A percentile compares a stretch with the other conserved stretches of the same genome.
These are phyloP conservation scores for Neurospora sp. DNA, from an alignment of 495 filamentous ascomycete species.

Conservation along the genomic window DNA sequence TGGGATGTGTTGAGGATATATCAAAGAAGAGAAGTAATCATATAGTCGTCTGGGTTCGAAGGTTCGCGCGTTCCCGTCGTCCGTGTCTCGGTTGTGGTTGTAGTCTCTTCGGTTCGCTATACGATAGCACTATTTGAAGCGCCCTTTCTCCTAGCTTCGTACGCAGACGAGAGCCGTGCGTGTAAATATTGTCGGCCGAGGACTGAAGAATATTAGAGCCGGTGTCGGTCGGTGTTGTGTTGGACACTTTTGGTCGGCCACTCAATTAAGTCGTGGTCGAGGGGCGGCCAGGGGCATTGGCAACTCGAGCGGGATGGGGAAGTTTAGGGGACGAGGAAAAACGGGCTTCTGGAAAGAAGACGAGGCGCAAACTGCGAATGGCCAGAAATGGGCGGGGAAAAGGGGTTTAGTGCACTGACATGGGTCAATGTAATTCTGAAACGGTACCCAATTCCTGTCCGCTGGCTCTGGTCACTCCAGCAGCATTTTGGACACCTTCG, in stretches of 20 bases:
- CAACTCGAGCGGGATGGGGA: not conserved
- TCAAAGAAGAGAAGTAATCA: constrained; percentile 7
- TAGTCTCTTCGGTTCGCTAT: not conserved
- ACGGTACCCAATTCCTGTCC: not conserved
- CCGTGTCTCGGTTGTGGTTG: not conserved
- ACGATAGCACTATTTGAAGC: not conserved
- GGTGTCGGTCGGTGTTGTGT: not conserved
- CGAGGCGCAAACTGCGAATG: not conserved
- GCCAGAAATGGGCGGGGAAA: not conserved
- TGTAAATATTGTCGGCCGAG: not conserved
- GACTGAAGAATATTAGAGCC: not conserved
- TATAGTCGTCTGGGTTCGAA: not conserved
- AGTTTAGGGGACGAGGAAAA: not conserved
- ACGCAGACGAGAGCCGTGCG: not conserved
- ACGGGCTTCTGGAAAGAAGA: not conserved
- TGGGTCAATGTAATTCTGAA: not conserved
- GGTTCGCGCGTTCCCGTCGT: not conserved
- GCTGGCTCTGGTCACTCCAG: not conserved
- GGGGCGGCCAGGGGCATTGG: not conserved
- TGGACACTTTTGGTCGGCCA: not conserved
- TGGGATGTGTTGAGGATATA: constrained; percentile 14
- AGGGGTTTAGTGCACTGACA: not conserved
- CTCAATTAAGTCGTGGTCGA: not conserved
- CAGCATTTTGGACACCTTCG: not conserved
- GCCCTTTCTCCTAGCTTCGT: not conserved